Percentiles rank a stretch among this genome's conserved stretches.
phyloP scores from a whole-genome alignment of 2,329 filamentous ascomycete species.

The Ceratocystis papillata region DNA sequence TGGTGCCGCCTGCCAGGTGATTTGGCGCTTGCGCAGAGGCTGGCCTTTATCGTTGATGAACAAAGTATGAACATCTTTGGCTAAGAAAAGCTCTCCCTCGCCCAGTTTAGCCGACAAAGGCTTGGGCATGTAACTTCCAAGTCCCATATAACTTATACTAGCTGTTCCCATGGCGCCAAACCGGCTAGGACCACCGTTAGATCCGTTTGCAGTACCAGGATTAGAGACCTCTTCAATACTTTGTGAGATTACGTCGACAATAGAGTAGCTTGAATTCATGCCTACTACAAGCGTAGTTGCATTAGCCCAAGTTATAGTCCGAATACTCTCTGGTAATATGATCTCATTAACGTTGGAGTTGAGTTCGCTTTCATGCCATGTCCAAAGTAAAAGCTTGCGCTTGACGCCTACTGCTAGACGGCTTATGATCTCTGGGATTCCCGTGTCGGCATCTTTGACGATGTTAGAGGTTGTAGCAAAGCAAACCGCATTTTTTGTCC shows the following conservation, averaged over 20 bases:
- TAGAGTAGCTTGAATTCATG: slow-evolving; percentile 80
- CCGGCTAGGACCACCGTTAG: slow-evolving; percentile 52
- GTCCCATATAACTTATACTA: slow-evolving; percentile 93
- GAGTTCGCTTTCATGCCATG: slow-evolving; percentile 91
- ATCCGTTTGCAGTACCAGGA: slow-evolving; percentile 58
- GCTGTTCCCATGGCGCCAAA: slow-evolving; percentile 75
- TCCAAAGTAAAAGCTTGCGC: slow-evolving; percentile 79
- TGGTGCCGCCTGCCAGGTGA: slow-evolving; percentile 83
- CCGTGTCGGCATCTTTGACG: slow-evolving; percentile 74
- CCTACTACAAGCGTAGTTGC: slow-evolving; percentile 80
- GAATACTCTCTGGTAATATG: slow-evolving; percentile 68
- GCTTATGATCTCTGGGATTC: slow-evolving; percentile 86
- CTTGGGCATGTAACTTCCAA: slow-evolving; percentile 82
- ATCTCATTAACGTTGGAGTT: slow-evolving; percentile 64
- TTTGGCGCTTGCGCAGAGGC: slow-evolving; percentile 68
- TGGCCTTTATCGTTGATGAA: slow-evolving; percentile 82
- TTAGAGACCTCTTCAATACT: slow-evolving; percentile 68
- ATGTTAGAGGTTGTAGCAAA: slow-evolving; percentile 96
- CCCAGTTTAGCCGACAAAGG: slow-evolving; percentile 74
- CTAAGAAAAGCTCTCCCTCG: slow-evolving; percentile 78
- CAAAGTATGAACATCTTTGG: slow-evolving; percentile 92
- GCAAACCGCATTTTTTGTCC: slow-evolving; percentile 76
- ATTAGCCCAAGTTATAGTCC: slow-evolving; percentile 82
- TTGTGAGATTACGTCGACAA: slow-evolving; percentile 71
- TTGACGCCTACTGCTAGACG: slow-evolving; percentile 87